A percentile compares a stretch with the other conserved stretches of the same genome.
phyloP scores from a whole-genome alignment of 169 alveolate species.

The Babesia ovis region DNA sequence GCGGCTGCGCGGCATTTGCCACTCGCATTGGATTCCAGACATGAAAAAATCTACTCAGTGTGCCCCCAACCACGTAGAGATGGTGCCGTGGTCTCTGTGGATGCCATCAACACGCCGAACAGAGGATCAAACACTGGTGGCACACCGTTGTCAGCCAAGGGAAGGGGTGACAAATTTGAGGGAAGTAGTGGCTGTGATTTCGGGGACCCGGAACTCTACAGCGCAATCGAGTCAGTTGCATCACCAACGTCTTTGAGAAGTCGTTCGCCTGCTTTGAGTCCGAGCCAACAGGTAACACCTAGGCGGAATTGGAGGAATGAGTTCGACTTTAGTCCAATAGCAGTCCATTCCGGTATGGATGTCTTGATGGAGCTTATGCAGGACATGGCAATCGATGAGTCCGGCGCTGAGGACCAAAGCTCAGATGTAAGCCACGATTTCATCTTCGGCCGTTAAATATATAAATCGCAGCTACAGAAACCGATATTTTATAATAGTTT shows the following conservation, averaged over 20 bases:
- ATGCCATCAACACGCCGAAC: neutral
- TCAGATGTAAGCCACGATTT: slow-evolving; percentile 37
- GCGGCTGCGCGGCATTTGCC: slow-evolving; percentile 35
- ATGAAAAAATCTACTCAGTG: slow-evolving; percentile 11
- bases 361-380: slow-evolving; percentile 32
- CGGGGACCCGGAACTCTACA: neutral
- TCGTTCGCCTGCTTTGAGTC: neutral
- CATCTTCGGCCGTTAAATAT: slow-evolving; percentile 26
- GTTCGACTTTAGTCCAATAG: slow-evolving; percentile 33
- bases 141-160: neutral
- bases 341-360: slow-evolving; percentile 27
- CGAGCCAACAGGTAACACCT: slow-evolving; percentile 3
- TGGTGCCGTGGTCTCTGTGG: neutral
- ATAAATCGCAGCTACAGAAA: too few relatives aligned
- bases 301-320: slow-evolving; percentile 25
- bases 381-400: slow-evolving; percentile 19
- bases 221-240: slow-evolving; percentile 4
- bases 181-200: slow-evolving; percentile 34
- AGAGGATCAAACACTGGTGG: neutral
- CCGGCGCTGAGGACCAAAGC: slow-evolving; percentile 20
- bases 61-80: slow-evolving; percentile 21
- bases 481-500: too few relatives aligned
- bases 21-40: slow-evolving; percentile 29
- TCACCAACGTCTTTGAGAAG: slow-evolving; percentile 28
- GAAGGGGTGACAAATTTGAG: neutral